A percentile compares a stretch with the other conserved stretches of the same genome.
phyloP scores from a whole-genome alignment of 257 asterid genomes.

The Lavandula angustifolia region DNA sequence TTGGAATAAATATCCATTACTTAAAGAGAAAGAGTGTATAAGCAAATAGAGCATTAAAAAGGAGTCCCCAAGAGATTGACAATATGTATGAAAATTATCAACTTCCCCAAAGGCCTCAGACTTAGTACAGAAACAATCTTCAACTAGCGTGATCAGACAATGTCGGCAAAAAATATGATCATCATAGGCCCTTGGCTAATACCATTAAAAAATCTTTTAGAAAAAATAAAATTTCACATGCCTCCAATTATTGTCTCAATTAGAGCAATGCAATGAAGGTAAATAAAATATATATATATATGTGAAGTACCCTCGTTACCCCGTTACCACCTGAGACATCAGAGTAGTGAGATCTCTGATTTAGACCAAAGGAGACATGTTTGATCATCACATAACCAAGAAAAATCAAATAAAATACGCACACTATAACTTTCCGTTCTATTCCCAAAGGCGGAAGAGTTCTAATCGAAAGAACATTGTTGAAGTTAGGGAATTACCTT shows the following conservation, averaged over 20 bases:
- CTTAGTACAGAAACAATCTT: neutral
- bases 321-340: no score
- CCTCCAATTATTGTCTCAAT: neutral
- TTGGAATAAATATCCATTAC: no score
- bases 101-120: constrained; percentile 8
- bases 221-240: neutral
- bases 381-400: constrained; percentile 34
- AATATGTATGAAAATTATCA: no score
- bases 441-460: neutral
- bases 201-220: no score
- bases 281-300: no score
- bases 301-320: no score
- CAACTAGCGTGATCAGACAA: constrained; percentile 16
- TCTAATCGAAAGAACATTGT: neutral
- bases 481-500: constrained; percentile 48
- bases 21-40: no score
- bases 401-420: constrained; percentile 11
- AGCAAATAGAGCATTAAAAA: no score
- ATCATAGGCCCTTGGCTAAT: constrained; percentile 6
- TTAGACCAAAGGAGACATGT: constrained; percentile 41
- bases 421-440: neutral
- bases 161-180: constrained; percentile 14
- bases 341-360: neutral
- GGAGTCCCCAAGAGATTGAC: no score
- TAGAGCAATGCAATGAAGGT: no score